Conservation (phyloP, 495 filamentous ascomycete genomes). For the Amorphotheca resinae region DNA sequence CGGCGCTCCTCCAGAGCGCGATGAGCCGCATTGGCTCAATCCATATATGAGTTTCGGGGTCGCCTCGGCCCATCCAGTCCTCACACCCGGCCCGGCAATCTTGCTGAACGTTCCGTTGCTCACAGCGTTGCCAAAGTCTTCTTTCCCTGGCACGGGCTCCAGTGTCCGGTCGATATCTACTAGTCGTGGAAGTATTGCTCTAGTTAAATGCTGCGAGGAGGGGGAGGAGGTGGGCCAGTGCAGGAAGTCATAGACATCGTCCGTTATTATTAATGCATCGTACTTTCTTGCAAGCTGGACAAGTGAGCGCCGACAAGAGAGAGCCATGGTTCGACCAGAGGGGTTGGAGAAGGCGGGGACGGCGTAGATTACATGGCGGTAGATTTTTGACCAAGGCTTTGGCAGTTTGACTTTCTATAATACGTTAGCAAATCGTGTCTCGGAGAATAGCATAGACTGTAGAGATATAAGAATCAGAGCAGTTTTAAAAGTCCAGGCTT, state of each 20-base stretch:
- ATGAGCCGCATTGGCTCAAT: constrained; percentile 55
- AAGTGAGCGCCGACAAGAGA: constrained; percentile 45
- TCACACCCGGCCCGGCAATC: constrained; percentile 61
- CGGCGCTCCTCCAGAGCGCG: constrained; percentile 63
- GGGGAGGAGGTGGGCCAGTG: constrained; percentile 43
- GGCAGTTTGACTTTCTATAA: constrained; percentile 23
- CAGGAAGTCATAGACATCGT: constrained; percentile 87
- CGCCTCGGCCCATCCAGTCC: constrained; percentile 76
- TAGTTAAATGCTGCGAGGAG: constrained; percentile 19
- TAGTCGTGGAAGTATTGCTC: constrained; percentile 49
- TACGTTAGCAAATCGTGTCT: constrained; percentile 19
- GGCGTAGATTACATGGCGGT: constrained; percentile 72
- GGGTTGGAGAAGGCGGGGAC: constrained; percentile 80
- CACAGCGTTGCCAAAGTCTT: constrained; percentile 58
- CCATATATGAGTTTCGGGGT: constrained; percentile 54
- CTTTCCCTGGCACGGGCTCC: constrained; percentile 21
- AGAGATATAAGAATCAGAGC: not conserved
- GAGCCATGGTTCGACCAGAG: constrained; percentile 57
- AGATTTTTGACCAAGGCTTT: constrained; percentile 45
- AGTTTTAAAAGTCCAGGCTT: too few species aligned
- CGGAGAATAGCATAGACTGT: too few species aligned
- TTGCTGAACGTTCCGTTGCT: constrained; percentile 82
- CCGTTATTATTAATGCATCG: constrained; percentile 67
- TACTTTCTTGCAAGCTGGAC: constrained; percentile 56
- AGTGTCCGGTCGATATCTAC: constrained; percentile 44